Conservation (phyloP, 306 rosid species). For the Quillaja saponaria region DNA sequence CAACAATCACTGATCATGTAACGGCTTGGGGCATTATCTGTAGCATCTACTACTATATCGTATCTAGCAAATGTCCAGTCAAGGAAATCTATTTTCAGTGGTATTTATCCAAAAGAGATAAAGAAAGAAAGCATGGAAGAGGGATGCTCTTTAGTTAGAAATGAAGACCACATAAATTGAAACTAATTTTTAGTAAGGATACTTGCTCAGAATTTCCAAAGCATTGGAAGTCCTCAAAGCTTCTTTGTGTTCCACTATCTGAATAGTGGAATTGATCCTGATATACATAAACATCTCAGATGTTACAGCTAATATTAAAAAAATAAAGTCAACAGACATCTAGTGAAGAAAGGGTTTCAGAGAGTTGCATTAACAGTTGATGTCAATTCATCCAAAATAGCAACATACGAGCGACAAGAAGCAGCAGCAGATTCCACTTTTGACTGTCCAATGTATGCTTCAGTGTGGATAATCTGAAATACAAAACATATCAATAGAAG, state of each 20-base stretch:
- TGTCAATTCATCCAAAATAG: constrained; percentile 4
- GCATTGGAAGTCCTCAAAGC: constrained; percentile 86
- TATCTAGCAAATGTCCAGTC: constrained; percentile 60
- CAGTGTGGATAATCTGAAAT: constrained; percentile 80
- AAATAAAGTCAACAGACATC: too few relatives aligned
- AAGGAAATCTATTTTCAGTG: constrained; percentile 37
- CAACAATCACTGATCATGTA: constrained; percentile 97
- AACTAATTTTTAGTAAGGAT: constrained; percentile 39
- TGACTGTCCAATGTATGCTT: constrained; percentile 82
- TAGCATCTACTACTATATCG: constrained; percentile 83
- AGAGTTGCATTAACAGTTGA: not conserved
- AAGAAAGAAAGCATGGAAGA: constrained; percentile 1
- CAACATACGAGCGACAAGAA: constrained; percentile 74
- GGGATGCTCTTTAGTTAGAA: constrained; percentile 9
- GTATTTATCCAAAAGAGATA: not conserved
- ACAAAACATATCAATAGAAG: constrained; percentile 1
- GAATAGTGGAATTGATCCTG: constrained; percentile 82
- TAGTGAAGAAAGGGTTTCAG: not conserved
- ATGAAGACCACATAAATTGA: not conserved
- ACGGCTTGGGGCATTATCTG: constrained; percentile 97
- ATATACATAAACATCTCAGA: constrained; percentile 27
- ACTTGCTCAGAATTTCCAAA: constrained; percentile 80
- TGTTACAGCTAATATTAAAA: too few relatives aligned
- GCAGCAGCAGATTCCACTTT: constrained; percentile 90
- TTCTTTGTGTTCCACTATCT: constrained; percentile 80